Evolutionary conservation across 352 stramenopile genomes (phyloP), one percentile per base, ranked within the genome.

Genomic region (Phytophthora nicotianae): DNA sequence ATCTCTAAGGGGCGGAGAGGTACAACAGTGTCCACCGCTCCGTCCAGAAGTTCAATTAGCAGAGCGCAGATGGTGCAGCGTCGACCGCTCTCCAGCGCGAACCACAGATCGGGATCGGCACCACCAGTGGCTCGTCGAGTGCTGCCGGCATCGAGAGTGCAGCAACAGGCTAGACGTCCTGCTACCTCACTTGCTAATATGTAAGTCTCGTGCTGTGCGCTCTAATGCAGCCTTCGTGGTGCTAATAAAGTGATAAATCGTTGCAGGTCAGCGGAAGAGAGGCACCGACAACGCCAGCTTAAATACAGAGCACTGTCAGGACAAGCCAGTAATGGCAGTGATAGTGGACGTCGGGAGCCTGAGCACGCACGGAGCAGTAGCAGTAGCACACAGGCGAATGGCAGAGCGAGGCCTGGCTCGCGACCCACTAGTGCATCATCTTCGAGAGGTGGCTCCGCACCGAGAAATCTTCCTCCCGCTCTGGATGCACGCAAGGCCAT

Each of bases 11-110:
- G 68, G 19, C 72, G 75, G 27, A 66, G 80, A 62, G 73, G 81
- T 23, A 86, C 73, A 9, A 91, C 66, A 14, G 86, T 93, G 50
- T 92, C 85, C 4, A 79, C 81, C 7, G 75, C 73, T 5, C 68
- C 81, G 4, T 89, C 82, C 3, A 59, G 73, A 32, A 91, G 80
- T 58, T 83, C 73, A 23, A 67, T 89, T 49, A 49, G 62, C 16
- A 68, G 77, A 56, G 66, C 68, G 27, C 62, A 72, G n/a, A 51
- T 80, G 14, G 71, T 62, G 5, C 71, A 83, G 51, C 73, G 75
- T 19, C 72, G 77, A 3, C 57, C 62, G 32, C 48, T 72, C 20
- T 41, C 70, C 5, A 59, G 43, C 46, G 50, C 49, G 5, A 66
- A 41, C 21, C 40, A 68, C 17, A 58, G 63, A 50, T 50, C 61